Conservation (phyloP, 108 stramenopile genomes). For the Nannochloropsis oceanica region DNA sequence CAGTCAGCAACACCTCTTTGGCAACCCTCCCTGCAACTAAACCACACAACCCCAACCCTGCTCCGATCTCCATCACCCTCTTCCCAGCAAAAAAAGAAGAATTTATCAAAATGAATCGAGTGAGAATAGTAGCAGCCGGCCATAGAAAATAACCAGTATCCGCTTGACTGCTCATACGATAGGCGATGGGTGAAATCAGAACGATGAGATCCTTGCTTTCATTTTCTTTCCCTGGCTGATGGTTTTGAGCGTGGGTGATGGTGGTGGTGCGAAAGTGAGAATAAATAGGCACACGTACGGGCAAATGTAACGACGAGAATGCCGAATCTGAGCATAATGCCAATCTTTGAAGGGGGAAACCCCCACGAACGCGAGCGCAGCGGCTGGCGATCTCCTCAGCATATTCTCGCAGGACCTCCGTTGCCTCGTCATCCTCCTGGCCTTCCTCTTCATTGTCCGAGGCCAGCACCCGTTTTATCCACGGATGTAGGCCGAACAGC, state of each 20-base stretch:
- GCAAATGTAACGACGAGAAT: background rate
- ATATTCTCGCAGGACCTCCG: background rate
- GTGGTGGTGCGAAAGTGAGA: no score
- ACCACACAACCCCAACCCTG: background rate
- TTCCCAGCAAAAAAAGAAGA: background rate
- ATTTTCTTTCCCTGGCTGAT: background rate
- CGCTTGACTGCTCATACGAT: background rate
- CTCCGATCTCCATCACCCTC: background rate
- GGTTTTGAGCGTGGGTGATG: background rate
- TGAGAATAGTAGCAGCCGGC: background rate
- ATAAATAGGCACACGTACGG: background rate
- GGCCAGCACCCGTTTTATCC: background rate
- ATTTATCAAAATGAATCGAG: background rate
- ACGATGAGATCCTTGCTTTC: background rate
- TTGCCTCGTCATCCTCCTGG: background rate
- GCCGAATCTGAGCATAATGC: background rate
- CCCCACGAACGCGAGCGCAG: background rate
- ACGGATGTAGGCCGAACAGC: background rate
- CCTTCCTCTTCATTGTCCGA: background rate
- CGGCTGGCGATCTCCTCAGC: background rate
- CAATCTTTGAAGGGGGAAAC: background rate
- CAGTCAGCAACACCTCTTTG: background rate
- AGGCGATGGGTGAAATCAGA: background rate
- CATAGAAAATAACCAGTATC: background rate
- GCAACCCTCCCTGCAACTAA: background rate